Evolutionary conservation across 306 rosid species (phyloP).

Genomic region (Dryas alaskensis): DNA sequence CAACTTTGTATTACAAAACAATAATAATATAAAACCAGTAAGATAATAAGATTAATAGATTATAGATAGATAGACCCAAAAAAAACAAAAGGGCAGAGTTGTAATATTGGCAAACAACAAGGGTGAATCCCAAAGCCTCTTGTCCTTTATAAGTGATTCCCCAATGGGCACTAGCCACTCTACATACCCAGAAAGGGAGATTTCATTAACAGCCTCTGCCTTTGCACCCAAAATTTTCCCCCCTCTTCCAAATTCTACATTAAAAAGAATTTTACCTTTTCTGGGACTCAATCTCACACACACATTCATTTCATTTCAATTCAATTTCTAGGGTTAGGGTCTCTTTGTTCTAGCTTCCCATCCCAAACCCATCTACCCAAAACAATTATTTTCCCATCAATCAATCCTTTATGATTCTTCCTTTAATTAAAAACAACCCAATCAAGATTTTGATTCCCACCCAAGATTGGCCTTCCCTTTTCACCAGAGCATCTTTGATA

Average conservation of each 20-base stretch:
- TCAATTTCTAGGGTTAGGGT: slow-evolving; percentile 36
- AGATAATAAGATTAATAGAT: no score
- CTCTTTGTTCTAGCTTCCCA: not conserved
- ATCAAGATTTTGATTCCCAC: slow-evolving; percentile 35
- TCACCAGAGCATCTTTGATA: slow-evolving; percentile 28
- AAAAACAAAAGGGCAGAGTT: not conserved
- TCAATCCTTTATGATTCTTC: slow-evolving; percentile 54
- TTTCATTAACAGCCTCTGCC: slow-evolving; percentile 23
- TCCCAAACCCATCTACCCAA: not conserved
- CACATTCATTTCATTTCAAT: not conserved
- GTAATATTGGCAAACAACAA: slow-evolving; percentile 25
- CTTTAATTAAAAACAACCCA: slow-evolving; percentile 24
- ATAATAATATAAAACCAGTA: not conserved
- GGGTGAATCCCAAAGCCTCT: slow-evolving; percentile 20
- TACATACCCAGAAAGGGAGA: slow-evolving; percentile 15
- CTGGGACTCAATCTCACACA: slow-evolving; percentile 3
- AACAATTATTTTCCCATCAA: not conserved
- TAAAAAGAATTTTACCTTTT: slow-evolving; percentile 1
- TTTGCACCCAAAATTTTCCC: slow-evolving; percentile 1
- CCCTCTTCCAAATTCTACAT: not conserved
- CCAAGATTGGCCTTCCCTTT: slow-evolving; percentile 23
- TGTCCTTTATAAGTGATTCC: slow-evolving; percentile 20
- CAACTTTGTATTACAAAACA: not conserved
- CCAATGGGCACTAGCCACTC: not conserved
- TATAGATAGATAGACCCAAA: not conserved